Conservation (phyloP, 345 rosid genomes). For the Lagerstroemia speciosa region DNA sequence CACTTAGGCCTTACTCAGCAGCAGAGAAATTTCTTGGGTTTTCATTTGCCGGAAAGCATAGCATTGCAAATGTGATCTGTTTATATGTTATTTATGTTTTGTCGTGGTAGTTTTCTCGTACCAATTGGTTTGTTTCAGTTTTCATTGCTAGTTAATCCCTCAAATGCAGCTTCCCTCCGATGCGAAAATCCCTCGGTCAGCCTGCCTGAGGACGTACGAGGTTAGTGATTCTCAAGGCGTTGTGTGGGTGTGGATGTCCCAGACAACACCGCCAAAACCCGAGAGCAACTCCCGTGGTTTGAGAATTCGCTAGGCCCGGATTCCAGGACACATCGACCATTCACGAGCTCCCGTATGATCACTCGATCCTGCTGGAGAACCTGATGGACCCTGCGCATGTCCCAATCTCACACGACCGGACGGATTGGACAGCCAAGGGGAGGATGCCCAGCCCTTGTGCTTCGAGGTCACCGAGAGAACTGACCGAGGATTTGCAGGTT, state of each 20-base stretch:
- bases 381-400: slow-evolving; percentile 98
- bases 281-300: slow-evolving; percentile 82
- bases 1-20: neutral
- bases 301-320: slow-evolving; percentile 73
- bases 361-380: slow-evolving; percentile 88
- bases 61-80: neutral
- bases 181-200: slow-evolving; percentile 75
- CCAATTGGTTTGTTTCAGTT: neutral
- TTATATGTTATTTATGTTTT: neutral
- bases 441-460: slow-evolving; percentile 71
- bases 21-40: neutral
- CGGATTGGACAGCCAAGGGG: slow-evolving; percentile 81
- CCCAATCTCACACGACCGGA: slow-evolving; percentile 87
- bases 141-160: neutral
- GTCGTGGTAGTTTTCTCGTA: neutral
- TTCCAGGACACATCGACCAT: slow-evolving; percentile 60
- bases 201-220: slow-evolving; percentile 62
- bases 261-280: slow-evolving; percentile 49
- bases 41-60: neutral
- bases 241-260: slow-evolving; percentile 96
- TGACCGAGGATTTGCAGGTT: slow-evolving; percentile 75
- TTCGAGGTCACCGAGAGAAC: slow-evolving; percentile 70
- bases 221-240: slow-evolving; percentile 87
- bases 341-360: slow-evolving; percentile 91
- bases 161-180: slow-evolving; percentile 53